Conservation (phyloP, 495 filamentous ascomycete species). For the Geoglossum glabrum region DNA sequence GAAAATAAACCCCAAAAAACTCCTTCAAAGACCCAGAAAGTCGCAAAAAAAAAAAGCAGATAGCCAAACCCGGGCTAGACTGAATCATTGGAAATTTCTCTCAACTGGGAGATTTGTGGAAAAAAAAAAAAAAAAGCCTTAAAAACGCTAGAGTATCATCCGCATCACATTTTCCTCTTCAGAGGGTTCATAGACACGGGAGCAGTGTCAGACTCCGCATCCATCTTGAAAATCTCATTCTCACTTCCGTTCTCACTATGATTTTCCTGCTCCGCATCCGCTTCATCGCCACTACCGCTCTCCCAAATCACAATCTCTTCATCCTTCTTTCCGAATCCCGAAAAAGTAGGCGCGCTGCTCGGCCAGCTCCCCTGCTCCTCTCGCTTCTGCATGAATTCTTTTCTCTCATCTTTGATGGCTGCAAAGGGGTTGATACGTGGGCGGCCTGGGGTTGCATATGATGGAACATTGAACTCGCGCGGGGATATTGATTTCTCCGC, state of each 20-base stretch:
- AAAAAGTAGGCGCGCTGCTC: background rate
- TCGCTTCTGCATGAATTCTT: background rate
- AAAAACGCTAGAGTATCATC: background rate
- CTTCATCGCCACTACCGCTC: slow-evolving; percentile 2
- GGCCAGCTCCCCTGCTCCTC: background rate
- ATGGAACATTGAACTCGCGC: background rate
- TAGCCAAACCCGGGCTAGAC: background rate
- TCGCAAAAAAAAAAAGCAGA: background rate
- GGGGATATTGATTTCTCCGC: background rate
- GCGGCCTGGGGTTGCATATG: background rate
- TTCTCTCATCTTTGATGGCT: background rate
- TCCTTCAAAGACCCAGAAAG: background rate
- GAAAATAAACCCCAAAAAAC: no score
- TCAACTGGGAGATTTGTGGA: no score
- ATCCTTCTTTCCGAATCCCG: background rate
- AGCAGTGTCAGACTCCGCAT: background rate
- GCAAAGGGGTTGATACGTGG: background rate
- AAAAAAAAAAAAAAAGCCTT: background rate
- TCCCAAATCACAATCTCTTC: slow-evolving; percentile 3
- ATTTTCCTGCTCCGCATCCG: background rate
- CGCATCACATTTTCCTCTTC: background rate
- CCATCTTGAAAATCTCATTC: background rate
- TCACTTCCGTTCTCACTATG: background rate
- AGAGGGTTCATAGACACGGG: background rate
- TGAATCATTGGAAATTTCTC: no score